Percentiles rank a stretch among this genome's conserved stretches.
phyloP scores from a whole-genome alignment of 148 eudicot species.

The Amaranthus palmeri region DNA sequence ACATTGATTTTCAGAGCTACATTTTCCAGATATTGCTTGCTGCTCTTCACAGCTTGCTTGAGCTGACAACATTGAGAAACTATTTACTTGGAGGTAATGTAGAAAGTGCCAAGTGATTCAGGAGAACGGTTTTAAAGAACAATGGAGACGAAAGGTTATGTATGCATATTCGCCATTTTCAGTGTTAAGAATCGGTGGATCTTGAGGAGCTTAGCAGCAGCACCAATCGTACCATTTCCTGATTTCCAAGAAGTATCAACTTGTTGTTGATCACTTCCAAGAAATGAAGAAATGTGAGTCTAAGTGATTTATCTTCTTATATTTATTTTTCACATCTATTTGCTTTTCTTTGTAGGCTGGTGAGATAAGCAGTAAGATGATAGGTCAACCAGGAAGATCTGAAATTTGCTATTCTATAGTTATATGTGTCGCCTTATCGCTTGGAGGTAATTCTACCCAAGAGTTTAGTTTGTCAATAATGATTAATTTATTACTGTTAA shows the following conservation, averaged over 20 bases:
- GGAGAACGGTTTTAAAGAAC: too few relatives aligned
- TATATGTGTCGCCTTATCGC: too few relatives aligned
- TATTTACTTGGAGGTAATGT: constrained; percentile 19
- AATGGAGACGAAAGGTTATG: too few relatives aligned
- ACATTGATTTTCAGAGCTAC: constrained; percentile 79
- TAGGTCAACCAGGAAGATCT: too few relatives aligned
- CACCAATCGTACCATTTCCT: constrained; percentile 10
- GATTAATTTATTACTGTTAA: too few relatives aligned
- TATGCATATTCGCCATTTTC: too few relatives aligned
- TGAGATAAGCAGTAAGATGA: neutral
- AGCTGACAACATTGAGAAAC: constrained; percentile 86
- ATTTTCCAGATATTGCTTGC: constrained; percentile 73
- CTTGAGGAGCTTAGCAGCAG: constrained; percentile 28
- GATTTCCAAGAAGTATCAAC: constrained; percentile 19
- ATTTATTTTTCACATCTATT: neutral
- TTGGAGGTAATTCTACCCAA: too few relatives aligned
- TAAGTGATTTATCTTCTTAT: neutral
- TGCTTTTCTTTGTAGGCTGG: neutral
- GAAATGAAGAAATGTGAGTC: constrained; percentile 36
- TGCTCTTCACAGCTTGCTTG: constrained; percentile 27
- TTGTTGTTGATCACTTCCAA: constrained; percentile 14
- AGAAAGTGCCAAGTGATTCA: too few relatives aligned
- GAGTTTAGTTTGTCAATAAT: too few relatives aligned
- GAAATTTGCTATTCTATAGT: too few relatives aligned
- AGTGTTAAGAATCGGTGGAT: neutral